phyloP scores from a whole-genome alignment of 352 stramenopile species.

The Phytopythium litorale region DNA sequence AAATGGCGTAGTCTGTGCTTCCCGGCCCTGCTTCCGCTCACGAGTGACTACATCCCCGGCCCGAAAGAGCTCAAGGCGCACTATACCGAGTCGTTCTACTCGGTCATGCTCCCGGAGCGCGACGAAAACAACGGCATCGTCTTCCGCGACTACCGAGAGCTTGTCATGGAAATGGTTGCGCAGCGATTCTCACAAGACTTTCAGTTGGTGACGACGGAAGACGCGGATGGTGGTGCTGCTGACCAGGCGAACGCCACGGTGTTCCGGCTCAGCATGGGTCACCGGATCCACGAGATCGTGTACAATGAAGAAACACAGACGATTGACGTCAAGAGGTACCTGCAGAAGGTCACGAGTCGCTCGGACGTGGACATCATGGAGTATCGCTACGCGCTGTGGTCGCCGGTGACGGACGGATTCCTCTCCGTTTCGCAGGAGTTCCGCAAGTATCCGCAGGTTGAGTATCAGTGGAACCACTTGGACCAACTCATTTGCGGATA shows the following conservation, averaged over 20 bases:
- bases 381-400: slow-evolving; percentile 83
- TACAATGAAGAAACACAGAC: slow-evolving; percentile 86
- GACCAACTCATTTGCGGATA: slow-evolving; percentile 86
- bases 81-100: slow-evolving; percentile 88
- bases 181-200: slow-evolving; percentile 85
- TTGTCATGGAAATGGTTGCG: slow-evolving; percentile 84
- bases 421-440: slow-evolving; percentile 71
- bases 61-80: slow-evolving; percentile 74
- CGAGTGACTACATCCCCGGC: slow-evolving; percentile 87
- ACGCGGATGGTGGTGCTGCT: slow-evolving; percentile 24
- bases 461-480: slow-evolving; percentile 86
- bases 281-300: slow-evolving; percentile 85
- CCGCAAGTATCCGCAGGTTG: slow-evolving; percentile 72
- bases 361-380: slow-evolving; percentile 79
- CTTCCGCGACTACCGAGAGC: slow-evolving; percentile 71
- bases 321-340: slow-evolving; percentile 84
- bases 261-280: slow-evolving; percentile 82
- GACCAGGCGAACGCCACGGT: slow-evolving; percentile 29
- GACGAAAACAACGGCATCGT: slow-evolving; percentile 56
- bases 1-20: slow-evolving; percentile 98
- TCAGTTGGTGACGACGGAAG: slow-evolving; percentile 72
- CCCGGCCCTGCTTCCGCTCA: slow-evolving; percentile 92
- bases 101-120: slow-evolving; percentile 66
- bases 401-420: slow-evolving; percentile 57
- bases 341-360: slow-evolving; percentile 55